A percentile compares a stretch with the other conserved stretches of the same genome.
These are phyloP conservation scores for Aspergillus ruber DNA, from an alignment of 2,329 filamentous ascomycete species.

Conservation along the genomic window DNA sequence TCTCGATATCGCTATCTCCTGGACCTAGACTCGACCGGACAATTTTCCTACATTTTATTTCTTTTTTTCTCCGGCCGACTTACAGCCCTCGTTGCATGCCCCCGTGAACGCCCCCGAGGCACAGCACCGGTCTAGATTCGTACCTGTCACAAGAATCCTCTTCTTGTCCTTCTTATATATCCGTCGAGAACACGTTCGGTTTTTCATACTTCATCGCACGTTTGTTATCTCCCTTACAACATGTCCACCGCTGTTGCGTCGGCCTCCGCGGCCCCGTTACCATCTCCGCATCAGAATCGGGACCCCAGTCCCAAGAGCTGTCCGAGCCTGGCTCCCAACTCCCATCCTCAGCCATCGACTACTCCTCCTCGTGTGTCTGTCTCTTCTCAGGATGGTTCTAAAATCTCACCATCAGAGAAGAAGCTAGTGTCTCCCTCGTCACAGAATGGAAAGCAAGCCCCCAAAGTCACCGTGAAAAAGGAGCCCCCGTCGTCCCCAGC, in stretches of 20 bases:
- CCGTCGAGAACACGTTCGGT: neutral
- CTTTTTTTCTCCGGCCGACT: neutral
- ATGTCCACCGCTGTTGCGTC: slow-evolving; percentile 47
- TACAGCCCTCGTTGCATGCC: neutral
- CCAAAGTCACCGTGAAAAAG: slow-evolving; percentile 93
- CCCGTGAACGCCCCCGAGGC: neutral
- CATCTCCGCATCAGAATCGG: slow-evolving; percentile 37
- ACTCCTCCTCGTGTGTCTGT: slow-evolving; percentile 28
- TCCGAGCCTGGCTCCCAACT: slow-evolving; percentile 35
- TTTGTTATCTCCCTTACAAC: slow-evolving; percentile 1
- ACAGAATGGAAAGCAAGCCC: slow-evolving; percentile 47
- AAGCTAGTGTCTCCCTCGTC: slow-evolving; percentile 40
- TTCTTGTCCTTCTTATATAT: neutral
- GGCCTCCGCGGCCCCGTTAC: slow-evolving; percentile 37
- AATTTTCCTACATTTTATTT: neutral
- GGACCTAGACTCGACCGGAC: neutral
- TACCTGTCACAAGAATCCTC: neutral
- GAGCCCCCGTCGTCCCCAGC: slow-evolving; percentile 80
- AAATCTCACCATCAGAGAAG: slow-evolving; percentile 30
- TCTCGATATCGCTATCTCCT: slow-evolving; percentile 2
- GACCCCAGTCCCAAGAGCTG: slow-evolving; percentile 41
- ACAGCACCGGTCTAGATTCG: neutral
- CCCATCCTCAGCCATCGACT: slow-evolving; percentile 24
- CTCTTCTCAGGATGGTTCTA: slow-evolving; percentile 28
- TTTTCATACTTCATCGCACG: neutral